These are phyloP conservation scores for Pisolithus microcarpus DNA, from an alignment of 768 basidiomycete species.

Conservation along the genomic window DNA sequence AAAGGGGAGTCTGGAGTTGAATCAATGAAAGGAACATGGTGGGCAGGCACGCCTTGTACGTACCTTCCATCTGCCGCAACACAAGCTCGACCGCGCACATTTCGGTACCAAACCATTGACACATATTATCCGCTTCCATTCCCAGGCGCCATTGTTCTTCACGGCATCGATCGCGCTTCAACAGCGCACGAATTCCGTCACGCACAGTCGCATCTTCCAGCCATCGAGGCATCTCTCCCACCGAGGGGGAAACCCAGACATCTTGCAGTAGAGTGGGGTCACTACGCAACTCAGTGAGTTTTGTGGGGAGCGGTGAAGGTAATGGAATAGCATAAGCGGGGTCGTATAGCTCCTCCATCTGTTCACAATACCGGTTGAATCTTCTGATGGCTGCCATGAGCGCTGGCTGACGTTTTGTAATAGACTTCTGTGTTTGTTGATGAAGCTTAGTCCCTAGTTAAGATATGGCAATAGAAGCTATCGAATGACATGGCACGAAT, in stretches of 20 bases:
- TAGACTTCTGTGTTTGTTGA: slow-evolving; percentile 23
- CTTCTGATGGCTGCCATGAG: slow-evolving; percentile 10
- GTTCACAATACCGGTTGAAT: too few species aligned
- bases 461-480: too few species aligned
- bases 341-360: too few species aligned
- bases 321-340: slow-evolving; percentile 24
- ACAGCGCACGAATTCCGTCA: slow-evolving; percentile 25
- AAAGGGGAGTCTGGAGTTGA: too few species aligned
- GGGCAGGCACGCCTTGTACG: too few species aligned
- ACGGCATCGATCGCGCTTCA: slow-evolving; percentile 20
- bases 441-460: slow-evolving; percentile 24
- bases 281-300: slow-evolving; percentile 14
- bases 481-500: too few species aligned
- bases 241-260: slow-evolving; percentile 26
- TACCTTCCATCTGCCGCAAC: too few species aligned
- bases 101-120: slow-evolving; percentile 28
- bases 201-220: slow-evolving; percentile 25
- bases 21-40: too few species aligned
- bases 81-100: slow-evolving; percentile 12
- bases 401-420: slow-evolving; percentile 10
- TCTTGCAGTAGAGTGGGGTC: slow-evolving; percentile 29
- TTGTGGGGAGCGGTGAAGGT: slow-evolving; percentile 25
- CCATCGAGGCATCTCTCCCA: slow-evolving; percentile 21
- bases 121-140: slow-evolving; percentile 28
- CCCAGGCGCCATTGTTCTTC: slow-evolving; percentile 25